Conservation (phyloP, 345 rosid genomes). For the Eucalyptus grandis region DNA sequence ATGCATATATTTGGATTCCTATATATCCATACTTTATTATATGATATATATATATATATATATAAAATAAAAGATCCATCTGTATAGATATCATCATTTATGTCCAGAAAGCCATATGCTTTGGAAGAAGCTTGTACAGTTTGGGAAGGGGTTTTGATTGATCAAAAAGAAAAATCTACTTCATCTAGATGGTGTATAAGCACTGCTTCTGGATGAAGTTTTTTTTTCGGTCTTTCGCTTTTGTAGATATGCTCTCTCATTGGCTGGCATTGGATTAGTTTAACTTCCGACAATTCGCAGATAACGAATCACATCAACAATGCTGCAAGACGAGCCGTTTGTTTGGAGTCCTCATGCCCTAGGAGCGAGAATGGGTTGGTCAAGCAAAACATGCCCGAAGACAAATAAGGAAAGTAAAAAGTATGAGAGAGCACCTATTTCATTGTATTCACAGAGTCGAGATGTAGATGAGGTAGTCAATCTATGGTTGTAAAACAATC, state of each 20-base stretch:
- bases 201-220: not conserved
- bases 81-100: too few species aligned
- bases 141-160: too few species aligned
- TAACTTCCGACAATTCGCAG: not conserved
- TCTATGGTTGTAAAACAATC: not conserved
- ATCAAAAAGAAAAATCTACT: too few species aligned
- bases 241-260: not conserved
- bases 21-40: too few species aligned
- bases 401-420: not conserved
- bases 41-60: too few species aligned
- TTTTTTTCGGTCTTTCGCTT: not conserved
- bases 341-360: not conserved
- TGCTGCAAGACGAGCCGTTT: not conserved
- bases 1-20: not conserved
- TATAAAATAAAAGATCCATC: too few species aligned
- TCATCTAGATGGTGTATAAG: not conserved
- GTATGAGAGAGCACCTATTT: not conserved
- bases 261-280: not conserved
- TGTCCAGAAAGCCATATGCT: too few species aligned
- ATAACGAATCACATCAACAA: not conserved
- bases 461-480: not conserved
- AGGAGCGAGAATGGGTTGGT: not conserved
- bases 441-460: not conserved
- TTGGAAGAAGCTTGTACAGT: too few species aligned
- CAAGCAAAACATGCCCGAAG: not conserved